Evolutionary conservation across 2,329 filamentous ascomycete genomes (phyloP).

Genomic region (Aspergillus alliaceus): DNA sequence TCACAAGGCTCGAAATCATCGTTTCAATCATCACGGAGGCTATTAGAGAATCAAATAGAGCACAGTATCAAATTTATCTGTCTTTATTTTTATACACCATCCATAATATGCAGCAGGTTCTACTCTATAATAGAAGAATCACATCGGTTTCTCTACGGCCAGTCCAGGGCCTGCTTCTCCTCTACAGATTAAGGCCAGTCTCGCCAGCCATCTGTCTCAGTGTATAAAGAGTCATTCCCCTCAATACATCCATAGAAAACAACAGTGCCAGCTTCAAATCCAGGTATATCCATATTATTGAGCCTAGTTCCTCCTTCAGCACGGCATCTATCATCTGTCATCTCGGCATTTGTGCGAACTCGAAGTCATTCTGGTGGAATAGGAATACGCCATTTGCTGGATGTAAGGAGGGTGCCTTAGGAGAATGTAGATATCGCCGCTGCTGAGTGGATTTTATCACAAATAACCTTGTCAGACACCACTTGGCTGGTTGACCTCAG

Average conservation of each 20-base stretch:
- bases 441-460: constrained; percentile 17
- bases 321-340: constrained; percentile 26
- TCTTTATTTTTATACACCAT: too few relatives aligned
- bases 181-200: constrained; percentile 27
- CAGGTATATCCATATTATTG: constrained; percentile 24
- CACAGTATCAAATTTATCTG: too few relatives aligned
- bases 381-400: constrained; percentile 21
- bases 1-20: background rate
- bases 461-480: constrained; percentile 17
- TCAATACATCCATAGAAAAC: constrained; percentile 28
- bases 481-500: background rate
- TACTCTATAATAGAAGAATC: too few relatives aligned
- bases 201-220: constrained; percentile 20
- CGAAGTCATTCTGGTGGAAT: constrained; percentile 28
- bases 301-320: constrained; percentile 28
- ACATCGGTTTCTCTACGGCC: too few relatives aligned
- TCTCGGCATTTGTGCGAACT: constrained; percentile 29
- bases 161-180: constrained; percentile 27
- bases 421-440: constrained; percentile 18
- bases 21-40: background rate
- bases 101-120: too few relatives aligned
- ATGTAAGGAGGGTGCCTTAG: constrained; percentile 14
- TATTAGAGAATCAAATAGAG: too few relatives aligned
- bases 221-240: constrained; percentile 22
- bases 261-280: constrained; percentile 22